Evolutionary conservation across 164 flowering plant species (phyloP).

Genomic region (Berberis vulgaris): DNA sequence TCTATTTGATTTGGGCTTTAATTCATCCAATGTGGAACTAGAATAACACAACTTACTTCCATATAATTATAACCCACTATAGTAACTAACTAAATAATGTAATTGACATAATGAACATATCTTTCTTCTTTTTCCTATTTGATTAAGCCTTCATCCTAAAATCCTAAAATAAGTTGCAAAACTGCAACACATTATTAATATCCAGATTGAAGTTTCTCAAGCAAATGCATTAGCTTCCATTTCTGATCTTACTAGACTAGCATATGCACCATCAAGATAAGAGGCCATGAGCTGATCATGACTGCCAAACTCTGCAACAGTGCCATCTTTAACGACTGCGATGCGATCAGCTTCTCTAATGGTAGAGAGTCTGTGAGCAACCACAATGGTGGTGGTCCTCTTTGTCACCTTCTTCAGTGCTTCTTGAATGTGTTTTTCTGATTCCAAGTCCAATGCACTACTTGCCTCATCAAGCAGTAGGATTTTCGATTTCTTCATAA

Average conservation of each 20-base stretch:
- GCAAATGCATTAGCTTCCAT: slow-evolving; percentile 48
- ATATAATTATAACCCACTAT: no score
- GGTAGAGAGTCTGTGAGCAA: slow-evolving; percentile 69
- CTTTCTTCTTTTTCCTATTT: no score
- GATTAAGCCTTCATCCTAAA: no score
- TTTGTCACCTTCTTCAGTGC: slow-evolving; percentile 42
- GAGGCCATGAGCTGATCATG: slow-evolving; percentile 54
- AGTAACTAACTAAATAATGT: no score
- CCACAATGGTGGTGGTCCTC: slow-evolving; percentile 49
- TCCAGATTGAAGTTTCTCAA: slow-evolving; percentile 14
- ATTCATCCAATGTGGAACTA: no score
- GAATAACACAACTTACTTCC: no score
- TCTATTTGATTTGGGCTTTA: no score
- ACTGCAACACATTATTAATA: no score
- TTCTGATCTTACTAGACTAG: slow-evolving; percentile 46
- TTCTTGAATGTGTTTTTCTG: slow-evolving; percentile 61
- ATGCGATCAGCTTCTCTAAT: slow-evolving; percentile 54
- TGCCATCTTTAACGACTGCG: slow-evolving; percentile 47
- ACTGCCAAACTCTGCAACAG: slow-evolving; percentile 46
- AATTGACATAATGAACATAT: no score
- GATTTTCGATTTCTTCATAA: slow-evolving; percentile 48
- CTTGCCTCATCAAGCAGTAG: slow-evolving; percentile 69
- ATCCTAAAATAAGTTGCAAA: no score
- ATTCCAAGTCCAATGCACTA: slow-evolving; percentile 74
- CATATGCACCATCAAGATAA: slow-evolving; percentile 43